These are phyloP conservation scores for Globisporangium rhizosaccharum DNA, from an alignment of 352 stramenopile genomes.

Conservation along the genomic window DNA sequence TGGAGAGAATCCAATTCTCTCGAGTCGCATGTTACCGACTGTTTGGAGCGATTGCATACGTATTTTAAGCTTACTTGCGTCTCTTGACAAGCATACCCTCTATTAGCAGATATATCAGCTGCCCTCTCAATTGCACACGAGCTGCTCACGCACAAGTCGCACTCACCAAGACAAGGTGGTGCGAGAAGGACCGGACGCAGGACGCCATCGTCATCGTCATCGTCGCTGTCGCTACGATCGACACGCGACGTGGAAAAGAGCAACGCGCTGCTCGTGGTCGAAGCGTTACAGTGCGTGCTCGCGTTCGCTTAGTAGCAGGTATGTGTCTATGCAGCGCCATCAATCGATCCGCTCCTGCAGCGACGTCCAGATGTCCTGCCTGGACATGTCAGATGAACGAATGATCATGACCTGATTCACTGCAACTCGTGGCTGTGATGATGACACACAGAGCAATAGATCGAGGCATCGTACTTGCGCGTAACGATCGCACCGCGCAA, in stretches of 20 bases:
- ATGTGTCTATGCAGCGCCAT: not conserved
- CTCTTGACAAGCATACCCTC: not conserved
- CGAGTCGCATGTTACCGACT: not conserved
- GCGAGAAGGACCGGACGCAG: too few species aligned
- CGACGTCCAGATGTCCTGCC: not conserved
- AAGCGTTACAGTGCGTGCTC: not conserved
- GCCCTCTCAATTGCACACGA: too few species aligned
- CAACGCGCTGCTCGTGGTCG: not conserved
- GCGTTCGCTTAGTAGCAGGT: not conserved
- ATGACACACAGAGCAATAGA: too few species aligned
- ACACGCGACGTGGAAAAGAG: too few species aligned
- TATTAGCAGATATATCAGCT: too few species aligned
- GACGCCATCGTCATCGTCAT: too few species aligned
- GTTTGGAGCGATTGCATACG: not conserved
- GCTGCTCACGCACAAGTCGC: too few species aligned
- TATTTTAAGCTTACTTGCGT: not conserved
- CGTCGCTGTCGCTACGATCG: too few species aligned
- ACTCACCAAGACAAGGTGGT: too few species aligned
- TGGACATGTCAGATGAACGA: not conserved
- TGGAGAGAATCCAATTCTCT: not conserved
- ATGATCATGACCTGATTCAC: not conserved
- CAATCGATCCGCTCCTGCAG: not conserved
- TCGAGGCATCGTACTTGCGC: too few species aligned
- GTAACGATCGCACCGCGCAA: not conserved
- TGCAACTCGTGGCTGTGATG: too few species aligned